Evolutionary conservation across 768 basidiomycete species (phyloP), one percentile per base, ranked within the genome.

Genomic region (Russula sp.): DNA sequence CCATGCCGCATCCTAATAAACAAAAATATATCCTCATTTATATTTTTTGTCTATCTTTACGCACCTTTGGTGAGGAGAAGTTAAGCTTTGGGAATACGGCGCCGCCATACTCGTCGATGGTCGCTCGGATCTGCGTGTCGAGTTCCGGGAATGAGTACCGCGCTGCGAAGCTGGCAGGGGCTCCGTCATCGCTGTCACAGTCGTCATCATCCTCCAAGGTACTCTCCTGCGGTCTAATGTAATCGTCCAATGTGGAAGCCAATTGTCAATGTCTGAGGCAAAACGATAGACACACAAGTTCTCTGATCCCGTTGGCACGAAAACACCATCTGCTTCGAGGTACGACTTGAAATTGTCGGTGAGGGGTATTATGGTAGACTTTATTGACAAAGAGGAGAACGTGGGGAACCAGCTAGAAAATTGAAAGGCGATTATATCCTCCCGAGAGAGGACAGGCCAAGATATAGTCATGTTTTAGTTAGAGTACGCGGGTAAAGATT

Each of bases 51-150:
- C 5, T 13, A 38, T 5, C 51, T 24, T 11, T 44, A 69, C 79
- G 62, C 64, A 90, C 94, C 78, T 88, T 89, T 16, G 95, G 95
- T n/a, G 92, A 88, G 7, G 94, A 92, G 77, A 95, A 97, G 72
- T 97, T 98, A 61, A 98, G 84, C 76, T 98, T 98, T 0, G 95
- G 94, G 73, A 98, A 98, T 32, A 96, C 88, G 7, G 88, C 88
- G 3, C 85, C 88, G 3, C 85, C 89, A 73, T 90, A 94, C 61
- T 81, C 75, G 51, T 76, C 69, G n/a, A 97, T 78, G 38, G 80
- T 82, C 16, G 77, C 73, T 55, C 90, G 77, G 65, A 98, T 95
- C 62, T 78, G 77, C 16, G 77, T 75, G 70, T 94, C 92, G n/a
- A 97, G 77, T 52, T 86, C 86, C 0, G 94, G 93, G 72, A 98